These are phyloP conservation scores for Mortierella sp. DNA, from an alignment of 371 early-diverging fungal species.

Conservation along the genomic window DNA sequence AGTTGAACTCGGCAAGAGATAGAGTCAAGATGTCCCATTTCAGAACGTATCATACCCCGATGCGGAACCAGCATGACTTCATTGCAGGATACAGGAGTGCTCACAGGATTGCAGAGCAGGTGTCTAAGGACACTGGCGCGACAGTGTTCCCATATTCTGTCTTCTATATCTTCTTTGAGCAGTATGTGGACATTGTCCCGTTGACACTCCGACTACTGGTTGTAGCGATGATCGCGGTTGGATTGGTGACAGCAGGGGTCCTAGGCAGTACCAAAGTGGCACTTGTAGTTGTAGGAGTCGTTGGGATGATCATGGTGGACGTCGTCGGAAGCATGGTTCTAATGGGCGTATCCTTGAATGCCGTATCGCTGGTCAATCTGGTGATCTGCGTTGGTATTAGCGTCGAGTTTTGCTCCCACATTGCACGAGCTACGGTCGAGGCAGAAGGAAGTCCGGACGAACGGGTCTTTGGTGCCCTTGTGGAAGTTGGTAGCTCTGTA, in stretches of 20 bases:
- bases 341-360: slow-evolving; percentile 76
- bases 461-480: slow-evolving; percentile 59
- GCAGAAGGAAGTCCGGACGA: slow-evolving; percentile 62
- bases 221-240: slow-evolving; percentile 68
- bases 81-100: slow-evolving; percentile 74
- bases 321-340: slow-evolving; percentile 75
- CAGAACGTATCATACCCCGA: slow-evolving; percentile 75
- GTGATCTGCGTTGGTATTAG: slow-evolving; percentile 82
- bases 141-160: slow-evolving; percentile 78
- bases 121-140: slow-evolving; percentile 59
- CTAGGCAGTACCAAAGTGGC: slow-evolving; percentile 69
- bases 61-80: slow-evolving; percentile 72
- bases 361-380: slow-evolving; percentile 79
- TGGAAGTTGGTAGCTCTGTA: slow-evolving; percentile 78
- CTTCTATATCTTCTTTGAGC: slow-evolving; percentile 84
- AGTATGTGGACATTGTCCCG: slow-evolving; percentile 70
- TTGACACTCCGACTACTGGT: slow-evolving; percentile 67
- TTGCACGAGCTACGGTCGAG: slow-evolving; percentile 73
- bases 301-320: slow-evolving; percentile 72
- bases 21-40: slow-evolving; percentile 70
- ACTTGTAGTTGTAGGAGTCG: slow-evolving; percentile 66
- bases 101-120: slow-evolving; percentile 68
- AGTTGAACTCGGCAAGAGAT: slow-evolving; percentile 40
- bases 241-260: slow-evolving; percentile 66
- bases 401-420: slow-evolving; percentile 82